Evolutionary conservation across 2,329 filamentous ascomycete genomes (phyloP), one percentile per base, ranked within the genome.

Genomic region (Pyricularia sp.): DNA sequence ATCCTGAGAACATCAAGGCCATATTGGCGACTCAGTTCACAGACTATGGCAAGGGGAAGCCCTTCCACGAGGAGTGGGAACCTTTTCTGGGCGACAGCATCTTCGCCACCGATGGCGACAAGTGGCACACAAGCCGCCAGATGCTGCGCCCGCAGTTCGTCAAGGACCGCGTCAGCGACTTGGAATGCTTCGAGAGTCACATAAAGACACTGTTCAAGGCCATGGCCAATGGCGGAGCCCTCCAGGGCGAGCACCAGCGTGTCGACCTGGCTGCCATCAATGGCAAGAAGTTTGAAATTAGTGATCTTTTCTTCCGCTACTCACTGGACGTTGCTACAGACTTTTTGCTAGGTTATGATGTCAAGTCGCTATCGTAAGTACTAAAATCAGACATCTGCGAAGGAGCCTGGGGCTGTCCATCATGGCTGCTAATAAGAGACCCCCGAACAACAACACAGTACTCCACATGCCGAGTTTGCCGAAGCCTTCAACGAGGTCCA

Each of bases 1-100:
- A 97, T 73, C 91, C 91, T 0, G 92, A 96, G 75, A 97, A 97
- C 76, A 91, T 97, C 81, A 97, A 97, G 78, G 92, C 94, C 6
- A 85, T 97, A 26, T 83, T 97, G n/a, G 92, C 93, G 0, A 91
- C 90, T 1, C 92, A 97, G 75, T 97, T 97, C 75, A 80, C 80
- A 59, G 92, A 97, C 75, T 97, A 89, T 76, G 94, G 93, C 73
- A 93, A 97, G 77, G 93, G 93, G 7, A 79, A 88, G 71, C 79
- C 82, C 26, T 97, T 97, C 79, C 90, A 94, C 73, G 73, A 78
- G 10, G 90, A 93, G 67, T 96, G 91, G 90, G 83, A 86, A 69
- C 86, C 88, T 17, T 96, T 92, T 71, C 81, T 97, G 25, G 91
- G 91, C 28, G 85, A 92, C 73, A 87, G 87, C 79, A 92, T 92